phyloP scores from a whole-genome alignment of 2,329 filamentous ascomycete genomes.

The Fusarium sublunatum region DNA sequence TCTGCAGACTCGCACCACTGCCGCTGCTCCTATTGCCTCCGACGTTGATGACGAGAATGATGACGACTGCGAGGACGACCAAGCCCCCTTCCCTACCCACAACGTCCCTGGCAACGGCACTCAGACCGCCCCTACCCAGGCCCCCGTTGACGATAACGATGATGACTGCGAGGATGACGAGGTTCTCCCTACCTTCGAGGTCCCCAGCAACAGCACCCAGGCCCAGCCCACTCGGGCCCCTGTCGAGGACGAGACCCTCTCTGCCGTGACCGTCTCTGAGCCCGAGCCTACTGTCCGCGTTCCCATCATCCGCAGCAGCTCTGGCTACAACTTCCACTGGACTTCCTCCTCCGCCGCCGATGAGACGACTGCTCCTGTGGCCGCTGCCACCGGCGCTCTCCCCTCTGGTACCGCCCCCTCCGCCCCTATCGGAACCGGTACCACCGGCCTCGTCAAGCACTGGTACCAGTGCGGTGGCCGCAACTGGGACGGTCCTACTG shows the following conservation, averaged over 20 bases:
- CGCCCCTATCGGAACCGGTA: conserved; percentile 24
- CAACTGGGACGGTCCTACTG: conserved; percentile 35
- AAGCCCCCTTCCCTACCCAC: conserved; percentile 30
- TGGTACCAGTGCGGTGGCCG: conserved; percentile 42
- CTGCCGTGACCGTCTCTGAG: not conserved
- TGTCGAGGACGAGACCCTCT: not conserved
- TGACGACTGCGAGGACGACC: conserved; percentile 21
- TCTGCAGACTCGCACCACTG: conserved; percentile 30
- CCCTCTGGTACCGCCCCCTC: conserved; percentile 26
- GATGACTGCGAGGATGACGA: conserved; percentile 17
- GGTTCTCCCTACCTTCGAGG: conserved; percentile 14
- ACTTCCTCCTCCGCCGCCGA: conserved; percentile 17
- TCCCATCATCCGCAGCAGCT: conserved; percentile 38
- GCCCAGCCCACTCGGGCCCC: conserved; percentile 3
- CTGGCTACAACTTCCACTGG: conserved; percentile 34
- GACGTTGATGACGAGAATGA: conserved; percentile 24
- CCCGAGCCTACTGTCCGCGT: conserved; percentile 19
- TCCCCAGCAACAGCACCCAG: conserved; percentile 14
- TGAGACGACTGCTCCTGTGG: conserved; percentile 19
- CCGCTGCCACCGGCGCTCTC: conserved; percentile 25
- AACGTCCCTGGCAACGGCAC: conserved; percentile 34
- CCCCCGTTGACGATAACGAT: conserved; percentile 5
- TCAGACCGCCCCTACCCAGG: conserved; percentile 16
- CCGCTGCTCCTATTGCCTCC: conserved; percentile 25
- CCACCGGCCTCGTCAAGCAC: conserved; percentile 15